phyloP scores from a whole-genome alignment of 2,329 filamentous ascomycete genomes.

The Cordyceps tenuipes region DNA sequence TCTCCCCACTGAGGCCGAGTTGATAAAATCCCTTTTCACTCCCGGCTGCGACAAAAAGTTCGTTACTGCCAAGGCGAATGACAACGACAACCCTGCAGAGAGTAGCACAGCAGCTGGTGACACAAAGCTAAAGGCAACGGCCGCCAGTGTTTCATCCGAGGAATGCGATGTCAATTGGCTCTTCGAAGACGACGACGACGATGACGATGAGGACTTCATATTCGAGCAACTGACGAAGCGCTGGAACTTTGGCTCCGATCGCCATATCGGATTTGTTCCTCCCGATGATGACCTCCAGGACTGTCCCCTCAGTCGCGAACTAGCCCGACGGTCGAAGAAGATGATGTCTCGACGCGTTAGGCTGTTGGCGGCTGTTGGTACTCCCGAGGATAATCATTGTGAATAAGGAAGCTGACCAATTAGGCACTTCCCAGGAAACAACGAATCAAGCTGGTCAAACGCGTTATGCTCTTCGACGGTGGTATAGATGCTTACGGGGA shows the following conservation, averaged over 20 bases:
- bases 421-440: not conserved
- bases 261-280: constrained; percentile 21
- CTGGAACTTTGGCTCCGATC: too few relatives aligned
- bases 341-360: constrained; percentile 20
- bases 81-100: constrained; percentile 25
- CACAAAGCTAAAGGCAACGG: constrained; percentile 16
- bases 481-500: constrained; percentile 19
- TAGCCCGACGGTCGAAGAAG: constrained; percentile 22
- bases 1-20: constrained; percentile 33
- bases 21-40: constrained; percentile 35
- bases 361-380: constrained; percentile 24
- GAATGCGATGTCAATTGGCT: constrained; percentile 21
- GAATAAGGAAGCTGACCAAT: constrained; percentile 19
- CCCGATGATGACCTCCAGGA: constrained; percentile 30
- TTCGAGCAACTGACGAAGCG: too few relatives aligned
- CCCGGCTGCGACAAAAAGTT: constrained; percentile 20
- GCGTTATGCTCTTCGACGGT: not conserved
- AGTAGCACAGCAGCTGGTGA: constrained; percentile 20
- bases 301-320: constrained; percentile 16
- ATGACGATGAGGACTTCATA: not conserved
- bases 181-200: constrained; percentile 9
- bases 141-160: constrained; percentile 18
- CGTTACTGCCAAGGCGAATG: constrained; percentile 21
- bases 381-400: constrained; percentile 30
- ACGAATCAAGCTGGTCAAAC: not conserved